A percentile compares a stretch with the other conserved stretches of the same genome.
These are phyloP conservation scores for Calycina marina DNA, from an alignment of 2,329 filamentous ascomycete species.

Conservation along the genomic window DNA sequence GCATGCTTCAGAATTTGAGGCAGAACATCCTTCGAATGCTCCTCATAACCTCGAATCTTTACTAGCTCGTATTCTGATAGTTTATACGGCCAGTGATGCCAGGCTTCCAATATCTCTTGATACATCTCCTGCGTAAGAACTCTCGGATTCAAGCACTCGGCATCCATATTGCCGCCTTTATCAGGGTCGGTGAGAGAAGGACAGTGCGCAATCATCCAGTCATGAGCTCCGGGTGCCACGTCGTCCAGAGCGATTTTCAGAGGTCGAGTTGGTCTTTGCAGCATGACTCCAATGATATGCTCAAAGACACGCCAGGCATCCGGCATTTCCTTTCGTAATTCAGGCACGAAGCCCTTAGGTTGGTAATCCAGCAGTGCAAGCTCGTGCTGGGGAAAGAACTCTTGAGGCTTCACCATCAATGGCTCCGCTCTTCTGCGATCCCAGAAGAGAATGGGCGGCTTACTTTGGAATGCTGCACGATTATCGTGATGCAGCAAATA, in stretches of 20 bases:
- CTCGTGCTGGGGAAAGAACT: slow-evolving; percentile 51
- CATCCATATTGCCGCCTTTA: slow-evolving; percentile 29
- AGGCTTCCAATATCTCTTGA: slow-evolving; percentile 41
- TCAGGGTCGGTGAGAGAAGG: slow-evolving; percentile 32
- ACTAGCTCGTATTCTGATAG: slow-evolving; percentile 48
- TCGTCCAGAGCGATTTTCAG: slow-evolving; percentile 22
- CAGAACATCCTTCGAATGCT: too few species aligned
- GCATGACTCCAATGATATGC: slow-evolving; percentile 25
- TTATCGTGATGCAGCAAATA: too few species aligned
- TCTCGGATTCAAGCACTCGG: slow-evolving; percentile 30
- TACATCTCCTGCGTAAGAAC: slow-evolving; percentile 39
- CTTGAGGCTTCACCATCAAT: slow-evolving; percentile 37
- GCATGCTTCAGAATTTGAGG: too few species aligned
- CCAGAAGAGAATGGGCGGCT: slow-evolving; percentile 43
- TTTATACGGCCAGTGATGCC: slow-evolving; percentile 51
- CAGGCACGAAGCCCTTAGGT: slow-evolving; percentile 36
- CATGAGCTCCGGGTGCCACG: slow-evolving; percentile 44
- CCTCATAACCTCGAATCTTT: slow-evolving; percentile 2
- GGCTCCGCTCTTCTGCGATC: slow-evolving; percentile 61
- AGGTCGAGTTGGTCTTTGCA: slow-evolving; percentile 24
- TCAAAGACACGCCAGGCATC: slow-evolving; percentile 34
- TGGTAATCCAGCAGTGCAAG: slow-evolving; percentile 52
- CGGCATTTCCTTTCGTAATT: slow-evolving; percentile 30
- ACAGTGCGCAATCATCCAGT: slow-evolving; percentile 35
- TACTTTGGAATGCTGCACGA: slow-evolving; percentile 32